Evolutionary conservation across 169 alveolate genomes (phyloP).

Genomic region (Toxoplasma gondii): DNA sequence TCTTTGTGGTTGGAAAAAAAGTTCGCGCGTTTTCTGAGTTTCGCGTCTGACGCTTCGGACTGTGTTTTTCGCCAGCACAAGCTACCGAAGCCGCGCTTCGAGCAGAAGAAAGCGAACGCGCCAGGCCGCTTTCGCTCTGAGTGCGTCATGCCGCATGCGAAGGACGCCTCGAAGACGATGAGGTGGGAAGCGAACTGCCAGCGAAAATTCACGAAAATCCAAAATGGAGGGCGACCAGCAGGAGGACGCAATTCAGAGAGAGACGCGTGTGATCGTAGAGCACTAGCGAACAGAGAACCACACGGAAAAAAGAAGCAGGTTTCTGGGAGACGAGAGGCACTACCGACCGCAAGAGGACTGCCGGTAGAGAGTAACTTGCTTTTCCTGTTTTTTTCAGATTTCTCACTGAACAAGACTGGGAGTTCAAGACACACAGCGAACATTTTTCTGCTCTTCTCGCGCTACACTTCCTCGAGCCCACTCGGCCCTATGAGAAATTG

Average conservation of each 20-base stretch:
- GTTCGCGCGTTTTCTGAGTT: no score
- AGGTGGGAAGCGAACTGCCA: background rate
- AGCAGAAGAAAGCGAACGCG: constrained; percentile 46
- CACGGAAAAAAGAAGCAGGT: background rate
- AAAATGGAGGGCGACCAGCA: no score
- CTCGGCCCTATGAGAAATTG: constrained; percentile 60
- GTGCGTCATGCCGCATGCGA: constrained; percentile 46
- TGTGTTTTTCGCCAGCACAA: constrained; percentile 41
- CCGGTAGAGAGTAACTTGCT: background rate
- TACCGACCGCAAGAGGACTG: background rate
- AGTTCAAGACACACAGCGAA: constrained; percentile 56
- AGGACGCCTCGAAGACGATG: constrained; percentile 58
- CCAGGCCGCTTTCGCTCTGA: constrained; percentile 32
- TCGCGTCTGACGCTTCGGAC: background rate
- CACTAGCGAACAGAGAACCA: background rate
- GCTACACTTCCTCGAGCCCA: constrained; percentile 49
- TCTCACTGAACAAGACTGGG: constrained; percentile 50
- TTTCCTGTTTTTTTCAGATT: background rate
- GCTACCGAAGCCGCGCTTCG: constrained; percentile 63
- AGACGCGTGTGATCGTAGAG: no score
- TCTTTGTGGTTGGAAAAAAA: no score
- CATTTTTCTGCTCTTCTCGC: constrained; percentile 55
- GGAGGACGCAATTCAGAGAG: no score
- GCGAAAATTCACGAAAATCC: no score
- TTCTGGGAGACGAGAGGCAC: background rate